Percentiles rank a stretch among this genome's conserved stretches.
Evolutionary conservation across 352 stramenopile species (phyloP).

Genomic region (Phytophthora litchii): DNA sequence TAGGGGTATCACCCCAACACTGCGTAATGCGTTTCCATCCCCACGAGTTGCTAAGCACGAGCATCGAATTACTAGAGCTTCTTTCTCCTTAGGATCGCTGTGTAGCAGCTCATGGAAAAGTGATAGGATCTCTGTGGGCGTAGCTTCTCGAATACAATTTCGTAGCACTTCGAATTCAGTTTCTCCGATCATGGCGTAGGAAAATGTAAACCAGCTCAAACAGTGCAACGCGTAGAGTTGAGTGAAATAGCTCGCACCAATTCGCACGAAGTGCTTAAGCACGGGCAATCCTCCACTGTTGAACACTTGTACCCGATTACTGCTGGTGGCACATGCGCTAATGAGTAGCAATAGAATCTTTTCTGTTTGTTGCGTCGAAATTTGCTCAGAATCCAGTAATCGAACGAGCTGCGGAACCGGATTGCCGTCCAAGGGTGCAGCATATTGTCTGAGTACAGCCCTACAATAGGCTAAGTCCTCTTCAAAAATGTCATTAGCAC

Average conservation of each 20-base stretch:
- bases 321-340: not conserved
- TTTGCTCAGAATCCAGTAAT: not conserved
- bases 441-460: no score
- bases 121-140: not conserved
- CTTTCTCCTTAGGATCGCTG: constrained; percentile 2
- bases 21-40: constrained; percentile 4
- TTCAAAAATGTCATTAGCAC: no score
- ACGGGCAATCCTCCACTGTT: constrained; percentile 1
- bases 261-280: constrained; percentile 1
- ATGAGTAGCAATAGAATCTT: constrained; percentile 5
- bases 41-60: constrained; percentile 10
- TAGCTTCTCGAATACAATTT: constrained; percentile 9
- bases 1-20: constrained; percentile 1
- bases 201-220: constrained; percentile 18
- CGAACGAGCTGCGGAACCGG: constrained; percentile 1
- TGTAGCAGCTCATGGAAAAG: constrained; percentile 7
- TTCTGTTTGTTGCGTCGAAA: not conserved
- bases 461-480: no score
- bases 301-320: not conserved
- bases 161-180: constrained; percentile 3
- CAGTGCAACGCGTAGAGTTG: constrained; percentile 17
- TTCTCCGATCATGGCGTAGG: not conserved
- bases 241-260: not conserved
- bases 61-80: constrained; percentile 2
- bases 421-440: no score